Percentiles rank a stretch among this genome's conserved stretches.
These are phyloP conservation scores for Asterella californica DNA, from an alignment of 225 moss, liverwort and hornwort species.

Conservation along the genomic window DNA sequence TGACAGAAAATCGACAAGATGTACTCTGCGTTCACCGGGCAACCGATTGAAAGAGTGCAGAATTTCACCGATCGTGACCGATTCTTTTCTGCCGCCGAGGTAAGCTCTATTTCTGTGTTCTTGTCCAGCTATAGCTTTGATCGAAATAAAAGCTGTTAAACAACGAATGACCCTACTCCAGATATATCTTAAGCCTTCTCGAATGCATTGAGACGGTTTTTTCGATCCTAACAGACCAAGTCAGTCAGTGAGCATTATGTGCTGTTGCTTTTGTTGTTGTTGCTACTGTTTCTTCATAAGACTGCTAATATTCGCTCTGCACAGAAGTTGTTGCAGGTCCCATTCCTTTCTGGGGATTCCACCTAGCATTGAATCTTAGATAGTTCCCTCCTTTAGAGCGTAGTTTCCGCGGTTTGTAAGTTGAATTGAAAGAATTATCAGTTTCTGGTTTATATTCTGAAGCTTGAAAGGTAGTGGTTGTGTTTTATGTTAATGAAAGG, in stretches of 20 bases:
- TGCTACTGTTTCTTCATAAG: not conserved
- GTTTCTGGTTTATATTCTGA: not conserved
- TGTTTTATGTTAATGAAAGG: not conserved
- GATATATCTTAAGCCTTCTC: not conserved
- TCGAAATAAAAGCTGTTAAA: not conserved
- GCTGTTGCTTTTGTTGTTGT: not conserved
- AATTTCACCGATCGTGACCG: conserved; percentile 76
- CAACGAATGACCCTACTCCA: too few species aligned
- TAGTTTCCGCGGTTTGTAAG: not conserved
- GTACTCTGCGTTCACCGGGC: conserved; percentile 72
- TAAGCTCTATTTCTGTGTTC: conserved; percentile 17
- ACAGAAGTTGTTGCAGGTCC: not conserved
- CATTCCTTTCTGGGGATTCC: not conserved
- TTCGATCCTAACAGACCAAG: not conserved
- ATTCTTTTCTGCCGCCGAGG: conserved; percentile 82
- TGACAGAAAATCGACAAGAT: conserved; percentile 86
- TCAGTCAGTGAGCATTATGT: not conserved
- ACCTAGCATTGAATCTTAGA: not conserved
- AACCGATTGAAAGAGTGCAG: conserved; percentile 75
- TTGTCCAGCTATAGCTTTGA: not conserved
- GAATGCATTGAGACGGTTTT: not conserved
- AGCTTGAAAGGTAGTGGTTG: not conserved
- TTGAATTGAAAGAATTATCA: not conserved
- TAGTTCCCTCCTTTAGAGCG: not conserved
- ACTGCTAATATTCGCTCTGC: not conserved